Percentiles rank a stretch among this genome's conserved stretches.
Evolutionary conservation across 225 moss, liverwort and hornwort genomes (phyloP).

Genomic region (Antitrichia curtipendula): DNA sequence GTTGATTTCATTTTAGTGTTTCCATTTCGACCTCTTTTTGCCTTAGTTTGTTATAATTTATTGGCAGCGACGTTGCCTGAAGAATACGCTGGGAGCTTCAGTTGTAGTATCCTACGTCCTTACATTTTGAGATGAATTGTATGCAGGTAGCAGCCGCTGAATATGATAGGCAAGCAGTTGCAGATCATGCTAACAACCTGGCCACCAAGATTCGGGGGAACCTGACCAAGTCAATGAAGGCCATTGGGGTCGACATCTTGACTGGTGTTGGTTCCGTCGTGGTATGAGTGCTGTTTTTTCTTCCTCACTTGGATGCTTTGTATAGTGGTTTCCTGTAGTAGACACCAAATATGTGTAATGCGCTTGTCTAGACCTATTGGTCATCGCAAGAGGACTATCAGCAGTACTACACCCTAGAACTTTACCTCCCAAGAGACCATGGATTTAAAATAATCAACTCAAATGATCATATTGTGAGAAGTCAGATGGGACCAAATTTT

Average conservation of each 20-base stretch:
- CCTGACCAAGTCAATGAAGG: constrained; percentile 92
- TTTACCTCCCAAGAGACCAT: background rate
- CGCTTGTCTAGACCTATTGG: background rate
- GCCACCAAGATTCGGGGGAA: constrained; percentile 88
- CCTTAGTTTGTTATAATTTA: background rate
- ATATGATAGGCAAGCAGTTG: constrained; percentile 77
- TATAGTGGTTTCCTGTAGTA: background rate
- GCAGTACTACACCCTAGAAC: background rate
- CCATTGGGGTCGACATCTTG: constrained; percentile 78
- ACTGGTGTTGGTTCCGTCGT: constrained; percentile 78
- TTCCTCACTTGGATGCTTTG: background rate
- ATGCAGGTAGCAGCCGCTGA: constrained; percentile 70
- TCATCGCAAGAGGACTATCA: background rate
- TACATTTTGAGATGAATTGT: background rate
- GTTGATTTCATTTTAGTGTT: background rate
- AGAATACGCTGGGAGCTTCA: background rate
- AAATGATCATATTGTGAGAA: background rate
- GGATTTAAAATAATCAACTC: background rate
- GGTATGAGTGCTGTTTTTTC: constrained; percentile 17
- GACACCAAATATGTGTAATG: background rate
- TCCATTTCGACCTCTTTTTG: background rate
- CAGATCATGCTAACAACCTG: constrained; percentile 79
- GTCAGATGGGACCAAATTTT: background rate
- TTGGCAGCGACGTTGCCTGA: background rate
- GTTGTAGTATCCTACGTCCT: background rate